Percentiles rank a stretch among this genome's conserved stretches.
Evolutionary conservation across 805 yeast genomes (phyloP).

Genomic region (Kurtzmaniella fragi): DNA sequence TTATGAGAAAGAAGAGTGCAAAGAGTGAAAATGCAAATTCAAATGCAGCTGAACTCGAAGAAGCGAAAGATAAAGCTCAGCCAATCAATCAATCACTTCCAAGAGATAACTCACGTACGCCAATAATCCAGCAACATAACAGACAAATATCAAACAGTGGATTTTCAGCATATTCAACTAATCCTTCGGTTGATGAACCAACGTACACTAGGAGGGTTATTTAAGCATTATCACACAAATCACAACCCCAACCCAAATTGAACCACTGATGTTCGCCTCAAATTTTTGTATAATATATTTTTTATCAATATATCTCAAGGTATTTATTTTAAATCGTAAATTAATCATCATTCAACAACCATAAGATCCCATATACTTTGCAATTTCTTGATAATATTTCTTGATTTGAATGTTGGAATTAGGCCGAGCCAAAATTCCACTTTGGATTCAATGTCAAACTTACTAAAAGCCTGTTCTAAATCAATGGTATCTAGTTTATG

Average conservation of each 20-base stretch:
- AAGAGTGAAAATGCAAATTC: slow-evolving; percentile 24
- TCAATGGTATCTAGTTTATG: slow-evolving; percentile 1
- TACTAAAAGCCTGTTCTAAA: too few species aligned
- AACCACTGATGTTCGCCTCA: slow-evolving; percentile 1
- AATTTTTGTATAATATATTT: slow-evolving; percentile 1
- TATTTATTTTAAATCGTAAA: not conserved
- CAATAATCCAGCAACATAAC: slow-evolving; percentile 12
- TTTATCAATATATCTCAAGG: not conserved
- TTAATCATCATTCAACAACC: not conserved
- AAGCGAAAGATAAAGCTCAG: slow-evolving; percentile 3
- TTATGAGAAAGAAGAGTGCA: slow-evolving; percentile 24
- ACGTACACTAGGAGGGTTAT: slow-evolving; percentile 22
- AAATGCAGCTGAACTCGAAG: slow-evolving; percentile 8
- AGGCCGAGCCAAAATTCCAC: too few species aligned
- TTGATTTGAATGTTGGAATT: not conserved
- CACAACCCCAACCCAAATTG: not conserved
- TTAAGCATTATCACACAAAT: slow-evolving; percentile 5
- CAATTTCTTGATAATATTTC: slow-evolving; percentile 7
- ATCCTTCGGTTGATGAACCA: slow-evolving; percentile 14
- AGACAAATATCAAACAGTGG: slow-evolving; percentile 18
- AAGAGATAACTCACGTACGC: slow-evolving; percentile 6
- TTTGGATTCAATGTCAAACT: too few species aligned
- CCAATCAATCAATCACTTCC: slow-evolving; percentile 3
- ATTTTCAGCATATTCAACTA: slow-evolving; percentile 12
- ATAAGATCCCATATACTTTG: slow-evolving; percentile 13